A percentile compares a stretch with the other conserved stretches of the same genome.
These are phyloP conservation scores for Centella asiatica DNA, from an alignment of 129 eudicot species.

Conservation along the genomic window DNA sequence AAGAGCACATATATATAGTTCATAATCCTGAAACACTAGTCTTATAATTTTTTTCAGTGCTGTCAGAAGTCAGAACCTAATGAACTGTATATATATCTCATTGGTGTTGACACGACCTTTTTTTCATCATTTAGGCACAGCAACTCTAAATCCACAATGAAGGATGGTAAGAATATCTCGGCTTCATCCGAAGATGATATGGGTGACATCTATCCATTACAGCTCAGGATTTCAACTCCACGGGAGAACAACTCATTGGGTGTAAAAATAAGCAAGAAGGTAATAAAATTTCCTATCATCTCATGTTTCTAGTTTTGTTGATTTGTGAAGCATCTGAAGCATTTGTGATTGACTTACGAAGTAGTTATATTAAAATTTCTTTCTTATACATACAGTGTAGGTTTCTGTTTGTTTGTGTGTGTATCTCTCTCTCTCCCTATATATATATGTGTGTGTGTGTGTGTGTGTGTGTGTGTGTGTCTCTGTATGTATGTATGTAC, in stretches of 20 bases:
- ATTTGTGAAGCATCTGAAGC: neutral
- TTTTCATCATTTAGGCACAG: slow-evolving; percentile 65
- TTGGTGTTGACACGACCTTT: no score
- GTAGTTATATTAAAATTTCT: no score
- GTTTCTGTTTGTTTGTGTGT: neutral
- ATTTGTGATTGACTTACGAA: neutral
- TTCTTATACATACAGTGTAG: no score
- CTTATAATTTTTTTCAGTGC: slow-evolving; percentile 6
- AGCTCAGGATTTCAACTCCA: slow-evolving; percentile 77
- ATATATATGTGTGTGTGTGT: neutral
- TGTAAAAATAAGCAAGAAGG: slow-evolving; percentile 87
- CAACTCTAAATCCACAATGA: slow-evolving; percentile 38
- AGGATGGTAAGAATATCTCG: slow-evolving; percentile 46
- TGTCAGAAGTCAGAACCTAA: slow-evolving; percentile 5
- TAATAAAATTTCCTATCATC: slow-evolving; percentile 14
- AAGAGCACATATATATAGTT: no score
- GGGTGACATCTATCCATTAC: slow-evolving; percentile 89
- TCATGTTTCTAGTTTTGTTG: neutral
- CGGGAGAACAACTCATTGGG: slow-evolving; percentile 63
- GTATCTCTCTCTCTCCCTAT: neutral
- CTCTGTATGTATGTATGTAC: no score
- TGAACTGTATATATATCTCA: slow-evolving; percentile 12
- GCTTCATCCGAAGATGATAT: slow-evolving; percentile 63
- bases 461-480: no score
- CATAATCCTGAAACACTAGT: no score